phyloP scores from a whole-genome alignment of 345 rosid genomes.

The Brassica incana region DNA sequence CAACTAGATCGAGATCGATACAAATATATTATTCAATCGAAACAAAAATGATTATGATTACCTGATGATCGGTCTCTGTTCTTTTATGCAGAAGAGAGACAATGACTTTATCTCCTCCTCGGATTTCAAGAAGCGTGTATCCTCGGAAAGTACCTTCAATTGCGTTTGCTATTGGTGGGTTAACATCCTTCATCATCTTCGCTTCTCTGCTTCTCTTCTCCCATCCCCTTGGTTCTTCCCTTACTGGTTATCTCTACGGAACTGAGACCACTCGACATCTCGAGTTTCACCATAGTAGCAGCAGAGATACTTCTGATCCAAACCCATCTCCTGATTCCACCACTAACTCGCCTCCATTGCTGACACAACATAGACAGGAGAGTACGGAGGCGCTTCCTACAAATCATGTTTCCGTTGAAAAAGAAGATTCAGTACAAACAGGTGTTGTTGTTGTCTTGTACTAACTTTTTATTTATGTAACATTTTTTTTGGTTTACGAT shows the following conservation, averaged over 20 bases:
- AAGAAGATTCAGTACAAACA: slow-evolving; percentile 45
- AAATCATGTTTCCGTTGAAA: slow-evolving; percentile 16
- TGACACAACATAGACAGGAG: too few species aligned
- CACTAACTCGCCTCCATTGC: too few species aligned
- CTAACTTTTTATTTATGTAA: slow-evolving; percentile 1
- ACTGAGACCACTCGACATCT: slow-evolving; percentile 43
- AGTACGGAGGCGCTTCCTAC: background rate
- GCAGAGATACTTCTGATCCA: slow-evolving; percentile 15
- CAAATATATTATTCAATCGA: too few species aligned
- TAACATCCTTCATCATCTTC: slow-evolving; percentile 61
- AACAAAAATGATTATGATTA: background rate
- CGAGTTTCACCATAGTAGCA: slow-evolving; percentile 31
- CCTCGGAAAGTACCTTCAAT: slow-evolving; percentile 66
- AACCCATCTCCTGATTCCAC: slow-evolving; percentile 18
- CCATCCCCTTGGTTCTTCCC: slow-evolving; percentile 56
- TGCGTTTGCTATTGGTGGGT: slow-evolving; percentile 57
- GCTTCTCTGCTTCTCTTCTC: slow-evolving; percentile 69
- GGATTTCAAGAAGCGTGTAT: slow-evolving; percentile 42
- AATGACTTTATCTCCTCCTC: slow-evolving; percentile 62
- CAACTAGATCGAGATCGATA: slow-evolving; percentile 5
- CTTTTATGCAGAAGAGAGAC: background rate
- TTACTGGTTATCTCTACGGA: slow-evolving; percentile 58
- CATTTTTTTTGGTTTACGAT: background rate
- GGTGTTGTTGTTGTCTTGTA: slow-evolving; percentile 40
- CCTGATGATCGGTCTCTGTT: background rate